Evolutionary conservation across 208 protist genomes (phyloP), one percentile per base, ranked within the genome.

Genomic region (Trypanosoma platydactyli): DNA sequence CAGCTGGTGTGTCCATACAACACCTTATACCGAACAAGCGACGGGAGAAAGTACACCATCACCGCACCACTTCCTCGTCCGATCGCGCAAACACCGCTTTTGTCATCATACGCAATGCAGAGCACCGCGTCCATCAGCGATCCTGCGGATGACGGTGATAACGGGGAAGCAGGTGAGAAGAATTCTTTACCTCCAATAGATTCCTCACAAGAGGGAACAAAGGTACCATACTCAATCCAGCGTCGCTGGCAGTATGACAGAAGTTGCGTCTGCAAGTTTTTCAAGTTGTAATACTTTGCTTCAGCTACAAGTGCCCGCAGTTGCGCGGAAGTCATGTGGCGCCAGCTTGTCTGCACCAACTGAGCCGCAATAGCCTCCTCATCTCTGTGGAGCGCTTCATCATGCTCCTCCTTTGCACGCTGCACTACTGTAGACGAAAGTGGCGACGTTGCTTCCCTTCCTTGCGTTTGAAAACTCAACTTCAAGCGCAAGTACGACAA

Each of bases 241-340:
- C 56, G 5, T 24, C 56, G 56, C 40, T 62, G 20, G 25, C 18
- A 30, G 24, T 62, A 62, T 16, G 5, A 12, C 22, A 62, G 12
- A 50, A 62, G 42, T 18, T 62, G 22, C 13, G 12, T 20, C 46
- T 62, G 35, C 1, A 62, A n/a, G 42, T 11, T 33, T 18, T 50
- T 62, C 22, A 62, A 30, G 24, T 62, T 62, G 30, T 62, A 62
- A n/a, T 62, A 62, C n/a, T 62, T 50, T 12, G 56, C 56, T 50
- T 62, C 56, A 22, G n/a, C 56, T 22, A n/a, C 40, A 9, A 62
- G 5, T 20, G 6, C n/a, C 7, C 35, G 56, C 27, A 62, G 22
- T 5, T 62, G 35, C 30, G 1, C 18, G 42, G 56, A 50, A 38
- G 11, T 62, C 40, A 62, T 45, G 35, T 62, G 24, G 22, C 35